Evolutionary conservation across 345 rosid genomes (phyloP).

Genomic region (Pistacia vera): DNA sequence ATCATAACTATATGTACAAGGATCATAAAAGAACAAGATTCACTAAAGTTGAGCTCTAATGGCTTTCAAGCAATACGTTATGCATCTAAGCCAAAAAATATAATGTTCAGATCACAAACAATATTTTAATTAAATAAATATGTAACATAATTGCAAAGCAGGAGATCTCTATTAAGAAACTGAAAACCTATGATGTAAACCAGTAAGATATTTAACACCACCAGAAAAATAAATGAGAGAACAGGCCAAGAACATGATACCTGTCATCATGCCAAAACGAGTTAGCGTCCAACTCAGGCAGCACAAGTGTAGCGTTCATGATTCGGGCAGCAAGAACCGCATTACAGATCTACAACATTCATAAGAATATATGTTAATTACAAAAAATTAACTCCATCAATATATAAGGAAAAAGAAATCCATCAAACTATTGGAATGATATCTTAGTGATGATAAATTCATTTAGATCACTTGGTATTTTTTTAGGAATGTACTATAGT

Average conservation of each 20-base stretch:
- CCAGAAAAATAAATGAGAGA: neutral
- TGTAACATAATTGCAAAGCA: neutral
- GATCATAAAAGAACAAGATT: neutral
- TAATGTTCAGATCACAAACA: neutral
- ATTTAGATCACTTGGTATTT: neutral
- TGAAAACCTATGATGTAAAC: neutral
- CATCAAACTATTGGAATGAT: neutral
- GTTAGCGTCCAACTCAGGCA: conserved; percentile 97
- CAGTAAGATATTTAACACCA: neutral
- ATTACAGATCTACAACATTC: conserved; percentile 79
- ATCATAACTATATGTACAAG: neutral
- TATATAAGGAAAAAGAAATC: neutral
- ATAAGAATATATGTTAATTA: conserved; percentile 10
- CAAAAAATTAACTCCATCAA: neutral
- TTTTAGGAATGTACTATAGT: neutral
- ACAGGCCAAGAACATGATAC: conserved; percentile 39
- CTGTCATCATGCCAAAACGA: conserved; percentile 99
- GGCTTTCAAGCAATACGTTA: neutral
- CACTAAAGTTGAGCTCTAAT: neutral
- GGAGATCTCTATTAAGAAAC: neutral
- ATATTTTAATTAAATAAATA: neutral
- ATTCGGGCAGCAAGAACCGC: conserved; percentile 99
- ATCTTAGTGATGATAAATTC: neutral
- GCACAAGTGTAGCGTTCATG: conserved; percentile 97
- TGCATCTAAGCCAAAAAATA: neutral